phyloP scores from a whole-genome alignment of 2,329 filamentous ascomycete species.

The Ceratocystis ficicola region DNA sequence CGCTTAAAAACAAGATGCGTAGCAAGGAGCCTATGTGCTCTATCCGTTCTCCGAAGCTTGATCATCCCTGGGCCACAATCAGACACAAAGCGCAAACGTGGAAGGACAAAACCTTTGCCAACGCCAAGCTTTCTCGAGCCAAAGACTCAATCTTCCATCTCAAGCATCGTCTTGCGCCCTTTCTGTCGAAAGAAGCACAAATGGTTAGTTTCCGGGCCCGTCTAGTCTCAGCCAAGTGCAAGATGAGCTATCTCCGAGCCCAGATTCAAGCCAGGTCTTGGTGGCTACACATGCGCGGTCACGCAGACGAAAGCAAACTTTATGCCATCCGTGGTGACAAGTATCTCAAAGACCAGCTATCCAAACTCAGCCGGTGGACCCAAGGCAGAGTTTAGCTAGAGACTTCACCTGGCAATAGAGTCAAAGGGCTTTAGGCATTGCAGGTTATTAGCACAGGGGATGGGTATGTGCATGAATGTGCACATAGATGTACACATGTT shows the following conservation, averaged over 20 bases:
- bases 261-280: constrained; percentile 11
- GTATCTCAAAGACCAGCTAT: constrained; percentile 12
- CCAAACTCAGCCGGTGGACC: neutral
- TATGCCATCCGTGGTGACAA: constrained; percentile 9
- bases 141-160: neutral
- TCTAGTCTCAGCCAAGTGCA: constrained; percentile 1
- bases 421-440: neutral
- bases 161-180: neutral
- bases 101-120: neutral
- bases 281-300: constrained; percentile 8
- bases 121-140: neutral
- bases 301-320: constrained; percentile 11
- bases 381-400: neutral
- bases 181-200: neutral
- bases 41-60: neutral
- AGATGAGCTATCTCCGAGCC: constrained; percentile 3
- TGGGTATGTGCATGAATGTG: neutral
- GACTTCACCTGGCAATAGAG: neutral
- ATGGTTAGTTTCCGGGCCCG: neutral
- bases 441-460: neutral
- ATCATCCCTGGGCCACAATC: neutral
- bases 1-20: neutral
- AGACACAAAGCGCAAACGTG: neutral
- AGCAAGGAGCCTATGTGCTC: neutral
- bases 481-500: neutral